Base-by-base conservation (phyloP, 2,329 filamentous ascomycete species). In the Xylaria sp. region DNA sequence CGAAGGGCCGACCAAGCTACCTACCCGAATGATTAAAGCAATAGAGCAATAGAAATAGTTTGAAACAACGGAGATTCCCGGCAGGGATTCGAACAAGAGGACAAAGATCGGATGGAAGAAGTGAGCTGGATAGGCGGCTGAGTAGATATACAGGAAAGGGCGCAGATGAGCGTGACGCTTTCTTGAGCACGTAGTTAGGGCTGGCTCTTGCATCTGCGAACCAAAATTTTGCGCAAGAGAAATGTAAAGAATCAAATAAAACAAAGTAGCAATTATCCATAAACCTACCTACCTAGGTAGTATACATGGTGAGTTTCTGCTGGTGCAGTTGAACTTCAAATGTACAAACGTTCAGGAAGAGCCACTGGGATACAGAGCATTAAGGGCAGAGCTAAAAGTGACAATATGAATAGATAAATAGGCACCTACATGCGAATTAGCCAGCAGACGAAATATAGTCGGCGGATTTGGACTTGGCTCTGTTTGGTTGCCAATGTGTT, bases 11-110 rank as follows among this genome's bases (percentile, higher is more conserved):
- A 39, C 46, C n/a, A 51, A 65, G 52, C 56, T 59, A 71, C 70
- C 65, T 67, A 71, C 66, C 59, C 48, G 61, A 52, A 15, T 37
- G 39, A 41, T 20, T 34, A 60, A 15, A 69, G 52, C 28, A 56
- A 62, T 12, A 15, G n/a, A 69, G 52, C 28, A 56, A 62, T 12
- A 15, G 34, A 15, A 20, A 41, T 37, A 6, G 20, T 7, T n/a
- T 44, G 54, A 56, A 34, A 46, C 5, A 46, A 52, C 28, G 20
- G 12, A 6, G 37, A 46, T 48, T 9, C 32, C 46, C 9, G 6
- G 32, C 37, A 10, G 15, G 9, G 13, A 63, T 9, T 46, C 18
- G 5, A 28, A 28, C 28, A 28, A 13, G n/a, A 46, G 46, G 39
- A 52, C 52, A n/a, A 20, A 50, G 37, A 37, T 25, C 34, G 59